Evolutionary conservation across 139 green algal species (phyloP).

Genomic region (Chlorella sp.): DNA sequence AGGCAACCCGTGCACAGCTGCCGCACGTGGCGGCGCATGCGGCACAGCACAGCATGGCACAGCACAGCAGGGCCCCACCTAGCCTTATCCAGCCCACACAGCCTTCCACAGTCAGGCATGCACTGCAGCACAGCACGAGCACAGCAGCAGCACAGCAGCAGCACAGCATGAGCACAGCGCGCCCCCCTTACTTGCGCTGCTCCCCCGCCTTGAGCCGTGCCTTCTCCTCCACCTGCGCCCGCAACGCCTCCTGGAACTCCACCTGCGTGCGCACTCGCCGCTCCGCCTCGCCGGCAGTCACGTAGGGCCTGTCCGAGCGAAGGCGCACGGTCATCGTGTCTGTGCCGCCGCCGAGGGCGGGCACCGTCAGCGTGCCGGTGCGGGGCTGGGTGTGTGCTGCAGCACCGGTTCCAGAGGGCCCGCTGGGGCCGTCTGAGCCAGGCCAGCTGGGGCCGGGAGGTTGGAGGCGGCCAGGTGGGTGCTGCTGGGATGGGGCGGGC

Average conservation of each 20-base stretch:
- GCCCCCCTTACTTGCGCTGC: not conserved
- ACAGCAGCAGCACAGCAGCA: no score
- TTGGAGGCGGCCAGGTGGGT: not conserved
- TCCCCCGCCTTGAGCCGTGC: constrained; percentile 43
- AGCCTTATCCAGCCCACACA: no score
- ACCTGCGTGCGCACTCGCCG: constrained; percentile 20
- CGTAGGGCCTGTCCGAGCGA: constrained; percentile 6
- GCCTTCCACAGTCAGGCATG: no score
- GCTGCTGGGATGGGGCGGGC: not conserved
- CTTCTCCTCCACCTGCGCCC: constrained; percentile 56
- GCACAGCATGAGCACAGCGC: no score
- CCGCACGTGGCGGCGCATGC: no score
- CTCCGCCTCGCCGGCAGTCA: constrained; percentile 18
- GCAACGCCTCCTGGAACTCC: constrained; percentile 38
- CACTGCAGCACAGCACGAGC: no score
- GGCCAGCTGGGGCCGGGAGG: no score
- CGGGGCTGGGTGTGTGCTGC: not conserved
- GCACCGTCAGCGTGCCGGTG: not conserved
- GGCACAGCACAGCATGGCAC: no score
- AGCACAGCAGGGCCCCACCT: no score
- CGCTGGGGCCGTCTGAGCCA: no score
- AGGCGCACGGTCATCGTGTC: not conserved
- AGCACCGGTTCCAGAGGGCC: no score
- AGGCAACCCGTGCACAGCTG: no score
- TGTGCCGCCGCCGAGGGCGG: not conserved